A percentile compares a stretch with the other conserved stretches of the same genome.
These are phyloP conservation scores for Umbelopsis vinacea DNA, from an alignment of 192 early-diverging fungal species.

Conservation along the genomic window DNA sequence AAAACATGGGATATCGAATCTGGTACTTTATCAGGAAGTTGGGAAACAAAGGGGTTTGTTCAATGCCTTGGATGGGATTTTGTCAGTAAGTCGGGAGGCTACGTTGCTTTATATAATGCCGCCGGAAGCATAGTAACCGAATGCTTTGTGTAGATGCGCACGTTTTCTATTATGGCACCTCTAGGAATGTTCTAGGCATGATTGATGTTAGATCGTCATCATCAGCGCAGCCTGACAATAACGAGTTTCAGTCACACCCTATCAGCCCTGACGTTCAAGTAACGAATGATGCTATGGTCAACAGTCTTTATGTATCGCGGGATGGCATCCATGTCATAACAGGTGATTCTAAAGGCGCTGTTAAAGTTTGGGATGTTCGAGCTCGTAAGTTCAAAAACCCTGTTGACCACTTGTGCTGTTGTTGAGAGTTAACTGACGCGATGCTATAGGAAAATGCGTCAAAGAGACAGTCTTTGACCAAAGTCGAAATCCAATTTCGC, in stretches of 20 bases:
- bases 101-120: not conserved
- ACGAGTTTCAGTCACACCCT: not conserved
- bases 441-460: slow-evolving; percentile 54
- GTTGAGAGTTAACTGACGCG: not conserved
- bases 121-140: no score
- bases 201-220: slow-evolving; percentile 52
- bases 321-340: slow-evolving; percentile 77
- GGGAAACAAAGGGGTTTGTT: slow-evolving; percentile 81
- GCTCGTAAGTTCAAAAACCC: slow-evolving; percentile 49
- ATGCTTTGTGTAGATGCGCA: slow-evolving; percentile 56
- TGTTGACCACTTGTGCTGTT: not conserved
- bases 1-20: slow-evolving; percentile 79
- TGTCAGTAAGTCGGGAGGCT: slow-evolving; percentile 53
- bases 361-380: slow-evolving; percentile 94
- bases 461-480: slow-evolving; percentile 65
- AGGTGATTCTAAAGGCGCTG: slow-evolving; percentile 82
- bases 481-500: slow-evolving; percentile 77
- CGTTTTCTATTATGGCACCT: slow-evolving; percentile 80
- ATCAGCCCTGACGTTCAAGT: slow-evolving; percentile 40
- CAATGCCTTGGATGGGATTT: slow-evolving; percentile 82
- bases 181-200: slow-evolving; percentile 72
- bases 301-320: slow-evolving; percentile 75
- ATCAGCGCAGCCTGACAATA: slow-evolving; percentile 1
- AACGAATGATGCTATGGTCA: slow-evolving; percentile 81
- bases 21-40: slow-evolving; percentile 63